phyloP scores from a whole-genome alignment of 805 yeast species.

The Starmerella potacharoeniae region DNA sequence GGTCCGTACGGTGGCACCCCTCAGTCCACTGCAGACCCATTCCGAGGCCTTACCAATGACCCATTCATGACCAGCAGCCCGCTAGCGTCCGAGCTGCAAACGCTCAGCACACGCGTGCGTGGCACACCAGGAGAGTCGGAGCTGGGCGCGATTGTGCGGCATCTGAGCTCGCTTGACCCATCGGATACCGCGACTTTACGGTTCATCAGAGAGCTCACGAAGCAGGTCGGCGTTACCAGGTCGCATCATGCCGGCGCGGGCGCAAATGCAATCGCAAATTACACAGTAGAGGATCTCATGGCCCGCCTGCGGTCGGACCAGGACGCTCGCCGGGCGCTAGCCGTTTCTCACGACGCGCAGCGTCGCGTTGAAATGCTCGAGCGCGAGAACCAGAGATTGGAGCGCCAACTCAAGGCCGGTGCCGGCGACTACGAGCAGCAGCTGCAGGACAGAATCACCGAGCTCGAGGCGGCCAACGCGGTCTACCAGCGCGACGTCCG shows the following conservation, averaged over 20 bases:
- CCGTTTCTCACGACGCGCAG: conserved; percentile 43
- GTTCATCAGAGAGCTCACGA: conserved; percentile 52
- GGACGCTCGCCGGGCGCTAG: conserved; percentile 61
- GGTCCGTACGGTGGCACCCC: conserved; percentile 3
- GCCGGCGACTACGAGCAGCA: conserved; percentile 60
- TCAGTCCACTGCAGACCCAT: background rate
- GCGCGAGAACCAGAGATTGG: conserved; percentile 33
- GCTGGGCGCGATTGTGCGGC: conserved; percentile 33
- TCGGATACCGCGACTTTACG: conserved; percentile 43
- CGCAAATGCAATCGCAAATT: conserved; percentile 40
- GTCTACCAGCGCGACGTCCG: conserved; percentile 52
- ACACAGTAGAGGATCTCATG: conserved; percentile 61
- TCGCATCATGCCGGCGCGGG: conserved; percentile 35
- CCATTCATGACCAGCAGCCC: background rate
- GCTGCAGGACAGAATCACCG: conserved; percentile 49
- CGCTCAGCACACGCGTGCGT: conserved; percentile 46
- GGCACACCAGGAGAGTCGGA: conserved; percentile 34
- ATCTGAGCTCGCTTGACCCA: conserved; percentile 37
- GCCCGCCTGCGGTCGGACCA: conserved; percentile 76
- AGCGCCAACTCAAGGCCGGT: conserved; percentile 54
- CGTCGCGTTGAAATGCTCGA: conserved; percentile 46
- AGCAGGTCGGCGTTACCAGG: conserved; percentile 34
- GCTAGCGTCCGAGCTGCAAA: conserved; percentile 40
- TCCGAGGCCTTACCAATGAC: background rate
- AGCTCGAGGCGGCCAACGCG: conserved; percentile 47